A percentile compares a stretch with the other conserved stretches of the same genome.
Evolutionary conservation across 2,329 filamentous ascomycete genomes (phyloP).

Genomic region (Fusarium circinatum): DNA sequence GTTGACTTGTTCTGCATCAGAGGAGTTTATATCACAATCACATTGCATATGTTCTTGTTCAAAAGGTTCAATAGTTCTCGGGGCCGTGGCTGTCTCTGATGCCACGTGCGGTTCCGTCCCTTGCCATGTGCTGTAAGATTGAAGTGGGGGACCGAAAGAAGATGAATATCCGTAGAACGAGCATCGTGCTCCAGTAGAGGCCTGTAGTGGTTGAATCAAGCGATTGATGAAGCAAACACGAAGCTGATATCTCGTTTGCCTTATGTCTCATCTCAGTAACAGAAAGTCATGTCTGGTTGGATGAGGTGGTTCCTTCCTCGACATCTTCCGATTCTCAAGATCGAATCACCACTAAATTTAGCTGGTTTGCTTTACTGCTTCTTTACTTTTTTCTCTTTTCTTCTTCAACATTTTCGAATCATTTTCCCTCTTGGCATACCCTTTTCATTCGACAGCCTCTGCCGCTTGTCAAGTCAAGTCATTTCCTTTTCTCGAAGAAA

Average conservation of each 20-base stretch:
- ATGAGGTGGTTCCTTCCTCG: neutral
- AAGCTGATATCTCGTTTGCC: conserved; percentile 3
- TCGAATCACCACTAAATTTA: neutral
- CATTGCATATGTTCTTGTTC: conserved; percentile 9
- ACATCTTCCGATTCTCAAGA: neutral
- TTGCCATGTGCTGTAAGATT: conserved; percentile 19
- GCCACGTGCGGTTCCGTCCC: conserved; percentile 36
- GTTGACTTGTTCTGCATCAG: neutral
- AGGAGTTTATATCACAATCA: neutral
- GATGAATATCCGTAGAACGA: neutral
- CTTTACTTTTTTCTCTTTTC: neutral
- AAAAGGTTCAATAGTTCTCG: neutral
- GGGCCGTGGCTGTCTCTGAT: conserved; percentile 29
- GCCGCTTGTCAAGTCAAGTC: neutral
- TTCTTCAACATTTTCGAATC: neutral
- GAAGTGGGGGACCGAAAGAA: conserved; percentile 25
- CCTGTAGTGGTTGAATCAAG: neutral
- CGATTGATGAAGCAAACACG: neutral
- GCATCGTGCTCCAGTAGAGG: neutral
- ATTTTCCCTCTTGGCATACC: neutral
- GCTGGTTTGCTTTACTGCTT: neutral
- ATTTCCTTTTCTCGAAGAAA: neutral
- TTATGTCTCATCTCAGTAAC: neutral
- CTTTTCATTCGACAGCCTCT: neutral
- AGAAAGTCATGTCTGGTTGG: neutral